Percentiles rank a stretch among this genome's conserved stretches.
Evolutionary conservation across 2,329 filamentous ascomycete genomes (phyloP).

Genomic region (Epichloe elymi): DNA sequence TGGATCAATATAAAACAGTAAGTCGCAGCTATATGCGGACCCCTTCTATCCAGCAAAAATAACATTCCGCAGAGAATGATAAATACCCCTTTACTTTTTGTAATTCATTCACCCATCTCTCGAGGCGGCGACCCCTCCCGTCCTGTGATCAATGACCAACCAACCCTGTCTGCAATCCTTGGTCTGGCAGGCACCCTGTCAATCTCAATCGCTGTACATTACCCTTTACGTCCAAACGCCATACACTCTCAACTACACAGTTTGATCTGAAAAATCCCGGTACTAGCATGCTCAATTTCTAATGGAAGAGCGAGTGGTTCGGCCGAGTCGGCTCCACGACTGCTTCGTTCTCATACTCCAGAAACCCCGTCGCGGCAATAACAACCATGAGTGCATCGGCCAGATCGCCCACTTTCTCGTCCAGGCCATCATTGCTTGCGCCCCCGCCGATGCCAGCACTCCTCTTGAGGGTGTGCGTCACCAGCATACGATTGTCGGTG

Average conservation of each 20-base stretch:
- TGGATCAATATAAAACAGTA: too few species aligned
- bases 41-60: too few species aligned
- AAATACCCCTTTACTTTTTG: too few species aligned
- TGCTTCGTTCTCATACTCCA: conserved; percentile 45
- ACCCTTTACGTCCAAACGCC: conserved; percentile 13
- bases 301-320: conserved; percentile 28
- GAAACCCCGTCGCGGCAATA: conserved; percentile 68
- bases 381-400: conserved; percentile 77
- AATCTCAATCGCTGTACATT: not conserved
- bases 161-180: too few species aligned
- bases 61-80: too few species aligned
- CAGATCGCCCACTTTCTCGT: conserved; percentile 57
- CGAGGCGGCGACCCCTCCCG: too few species aligned
- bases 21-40: too few species aligned
- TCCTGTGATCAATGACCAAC: too few species aligned
- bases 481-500: conserved; percentile 66
- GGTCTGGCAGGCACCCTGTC: not conserved
- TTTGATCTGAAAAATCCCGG: not conserved
- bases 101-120: too few species aligned
- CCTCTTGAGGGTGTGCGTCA: conserved; percentile 82
- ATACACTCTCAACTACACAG: not conserved
- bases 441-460: conserved; percentile 60
- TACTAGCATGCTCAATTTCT: conserved; percentile 1
- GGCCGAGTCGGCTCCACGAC: conserved; percentile 20
- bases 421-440: conserved; percentile 27